A percentile compares a stretch with the other conserved stretches of the same genome.
phyloP scores from a whole-genome alignment of 345 rosid genomes.

The Trapa incisa region DNA sequence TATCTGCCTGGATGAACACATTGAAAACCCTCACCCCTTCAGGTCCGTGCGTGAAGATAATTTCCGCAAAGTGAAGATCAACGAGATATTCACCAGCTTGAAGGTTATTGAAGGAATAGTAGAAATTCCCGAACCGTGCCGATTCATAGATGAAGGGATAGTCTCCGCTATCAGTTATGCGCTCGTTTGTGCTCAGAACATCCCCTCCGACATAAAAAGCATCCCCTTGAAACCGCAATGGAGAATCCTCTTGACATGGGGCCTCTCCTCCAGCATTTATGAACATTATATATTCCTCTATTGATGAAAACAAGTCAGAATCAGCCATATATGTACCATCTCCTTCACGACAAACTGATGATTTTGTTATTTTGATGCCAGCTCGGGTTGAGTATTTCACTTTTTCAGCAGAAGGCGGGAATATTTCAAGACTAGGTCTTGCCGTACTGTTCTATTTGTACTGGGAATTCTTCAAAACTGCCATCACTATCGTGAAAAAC shows the following conservation, averaged over 20 bases:
- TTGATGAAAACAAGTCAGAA: neutral
- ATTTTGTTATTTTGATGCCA: neutral
- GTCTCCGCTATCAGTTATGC: slow-evolving; percentile 68
- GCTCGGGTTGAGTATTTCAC: no score
- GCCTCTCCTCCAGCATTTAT: slow-evolving; percentile 70
- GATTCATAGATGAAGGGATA: slow-evolving; percentile 59
- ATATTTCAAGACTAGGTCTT: no score
- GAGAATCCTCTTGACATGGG: slow-evolving; percentile 29
- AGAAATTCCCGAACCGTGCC: slow-evolving; percentile 62
- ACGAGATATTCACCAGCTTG: slow-evolving; percentile 50
- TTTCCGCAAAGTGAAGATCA: slow-evolving; percentile 87
- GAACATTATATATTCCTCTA: slow-evolving; percentile 61
- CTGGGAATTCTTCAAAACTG: no score
- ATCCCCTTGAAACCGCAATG: slow-evolving; percentile 33
- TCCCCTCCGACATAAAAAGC: slow-evolving; percentile 57
- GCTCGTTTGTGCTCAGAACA: slow-evolving; percentile 59
- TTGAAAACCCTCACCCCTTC: slow-evolving; percentile 81
- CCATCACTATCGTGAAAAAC: no score
- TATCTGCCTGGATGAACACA: slow-evolving; percentile 79
- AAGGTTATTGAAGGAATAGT: slow-evolving; percentile 41
- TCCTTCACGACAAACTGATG: neutral
- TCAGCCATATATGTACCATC: neutral
- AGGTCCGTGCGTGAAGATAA: slow-evolving; percentile 73
- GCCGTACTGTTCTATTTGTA: no score
- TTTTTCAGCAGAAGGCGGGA: no score